These are phyloP conservation scores for Carex cristatella DNA, from an alignment of 176 grass and related monocot genomes.

Conservation along the genomic window DNA sequence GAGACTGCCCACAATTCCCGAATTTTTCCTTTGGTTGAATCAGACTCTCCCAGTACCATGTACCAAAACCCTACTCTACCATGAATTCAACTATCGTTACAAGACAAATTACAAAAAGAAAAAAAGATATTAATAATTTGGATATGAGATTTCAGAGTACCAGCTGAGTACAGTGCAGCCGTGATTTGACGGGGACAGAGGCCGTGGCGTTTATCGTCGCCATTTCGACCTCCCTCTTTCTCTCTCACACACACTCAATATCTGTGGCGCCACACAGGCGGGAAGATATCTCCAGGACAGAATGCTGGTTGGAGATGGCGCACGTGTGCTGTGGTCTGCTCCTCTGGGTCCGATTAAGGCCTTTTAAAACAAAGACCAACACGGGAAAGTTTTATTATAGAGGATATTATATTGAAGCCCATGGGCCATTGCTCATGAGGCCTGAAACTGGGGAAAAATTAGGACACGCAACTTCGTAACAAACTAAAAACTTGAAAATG, in stretches of 20 bases:
- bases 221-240: neutral
- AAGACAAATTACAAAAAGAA: neutral
- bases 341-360: neutral
- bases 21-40: neutral
- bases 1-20: neutral
- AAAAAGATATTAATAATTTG: neutral
- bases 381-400: neutral
- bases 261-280: slow-evolving; percentile 20
- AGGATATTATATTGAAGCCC: too few relatives aligned
- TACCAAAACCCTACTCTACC: neutral
- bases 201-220: slow-evolving; percentile 10
- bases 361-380: neutral
- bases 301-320: neutral
- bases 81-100: neutral
- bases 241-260: neutral
- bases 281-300: slow-evolving; percentile 5
- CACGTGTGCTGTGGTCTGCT: neutral
- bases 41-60: neutral
- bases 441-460: too few relatives aligned
- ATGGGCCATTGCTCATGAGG: too few relatives aligned
- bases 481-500: too few relatives aligned
- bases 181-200: neutral
- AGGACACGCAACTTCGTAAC: too few relatives aligned
- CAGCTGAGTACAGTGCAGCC: neutral
- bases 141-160: neutral